Percentiles rank a stretch among this genome's conserved stretches.
These are phyloP conservation scores for Cenchrus fungigraminus DNA, from an alignment of 176 grass and related monocot genomes.

Conservation along the genomic window DNA sequence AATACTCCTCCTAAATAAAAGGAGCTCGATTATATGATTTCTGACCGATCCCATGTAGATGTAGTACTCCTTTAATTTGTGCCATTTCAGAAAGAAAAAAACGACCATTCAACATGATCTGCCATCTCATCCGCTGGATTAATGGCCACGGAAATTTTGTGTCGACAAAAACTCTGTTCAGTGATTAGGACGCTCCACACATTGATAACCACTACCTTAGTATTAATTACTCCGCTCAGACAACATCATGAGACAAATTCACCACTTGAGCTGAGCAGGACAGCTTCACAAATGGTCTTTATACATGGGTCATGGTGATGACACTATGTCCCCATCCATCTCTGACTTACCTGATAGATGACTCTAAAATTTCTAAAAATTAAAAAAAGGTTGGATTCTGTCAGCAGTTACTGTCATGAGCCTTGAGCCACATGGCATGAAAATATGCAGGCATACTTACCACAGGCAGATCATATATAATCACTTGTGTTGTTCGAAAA, in stretches of 20 bases:
- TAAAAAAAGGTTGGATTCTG: not conserved
- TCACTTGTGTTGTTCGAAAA: too few species aligned
- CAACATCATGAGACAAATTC: not conserved
- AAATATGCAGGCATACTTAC: slow-evolving; percentile 26
- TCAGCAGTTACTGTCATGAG: not conserved
- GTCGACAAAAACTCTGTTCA: not conserved
- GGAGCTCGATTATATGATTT: not conserved
- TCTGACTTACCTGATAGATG: slow-evolving; percentile 14
- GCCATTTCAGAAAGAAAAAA: not conserved
- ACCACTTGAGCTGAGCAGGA: not conserved
- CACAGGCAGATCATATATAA: not conserved
- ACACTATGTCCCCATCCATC: slow-evolving; percentile 49
- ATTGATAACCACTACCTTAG: not conserved
- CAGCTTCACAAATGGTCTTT: slow-evolving; percentile 24
- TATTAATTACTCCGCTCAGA: slow-evolving; percentile 11
- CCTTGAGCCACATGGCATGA: slow-evolving; percentile 10
- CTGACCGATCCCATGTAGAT: too few species aligned
- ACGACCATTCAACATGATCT: slow-evolving; percentile 2
- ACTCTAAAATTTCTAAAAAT: not conserved
- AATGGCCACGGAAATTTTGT: not conserved
- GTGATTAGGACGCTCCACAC: slow-evolving; percentile 13
- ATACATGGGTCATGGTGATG: slow-evolving; percentile 30
- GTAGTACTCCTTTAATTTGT: not conserved
- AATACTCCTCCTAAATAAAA: not conserved
- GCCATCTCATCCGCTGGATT: slow-evolving; percentile 1